Evolutionary conservation across 2,329 filamentous ascomycete species (phyloP), one percentile per base, ranked within the genome.

Genomic region (Lachnellula suecica): DNA sequence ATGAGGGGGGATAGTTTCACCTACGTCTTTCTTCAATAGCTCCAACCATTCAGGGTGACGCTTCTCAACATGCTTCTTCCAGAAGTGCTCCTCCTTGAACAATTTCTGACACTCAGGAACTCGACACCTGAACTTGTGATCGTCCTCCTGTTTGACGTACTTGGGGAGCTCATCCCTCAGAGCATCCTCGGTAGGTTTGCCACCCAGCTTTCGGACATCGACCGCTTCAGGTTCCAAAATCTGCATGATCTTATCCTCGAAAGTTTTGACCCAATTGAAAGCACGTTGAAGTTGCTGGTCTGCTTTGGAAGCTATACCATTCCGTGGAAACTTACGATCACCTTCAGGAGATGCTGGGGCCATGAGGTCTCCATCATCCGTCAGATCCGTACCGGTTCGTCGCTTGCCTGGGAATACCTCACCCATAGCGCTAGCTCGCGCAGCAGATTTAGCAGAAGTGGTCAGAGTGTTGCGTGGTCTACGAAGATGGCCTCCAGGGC

Each of bases 211-310:
- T 69, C 85, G 85, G 38, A 97, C 77, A 66, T 97, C 91, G 22
- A 89, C 88, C 45, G 86, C 85, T 49, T 94, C 89, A 0, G 94
- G 94, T 60, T 97, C 93, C 13, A 99, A 79, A 43, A 97, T 88
- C 69, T 97, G 92, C 68, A 90, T 77, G 47, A 99, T 81, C 74
- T 99, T 99, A 67, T 99, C 94, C 68, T 99, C 94, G 65, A 96
- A 99, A 0, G 94, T 97, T 75, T 89, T 95, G 54, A 99, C 95
- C 94, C 95, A 99, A 67, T 97, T 99, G 74, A 91, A 97, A 0
- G 94, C 94, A 52, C 92, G 87, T 65, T 95, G 89, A 13, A 97
- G 82, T 68, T 97, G 94, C 68, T 95, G 91, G 64, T 96, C 91
- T 4, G 85, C 84, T 74, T 96, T 96, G 46, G 79, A 84, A 22